Base-by-base conservation (phyloP, 257 asterid genomes). In the Solanum chilense region DNA sequence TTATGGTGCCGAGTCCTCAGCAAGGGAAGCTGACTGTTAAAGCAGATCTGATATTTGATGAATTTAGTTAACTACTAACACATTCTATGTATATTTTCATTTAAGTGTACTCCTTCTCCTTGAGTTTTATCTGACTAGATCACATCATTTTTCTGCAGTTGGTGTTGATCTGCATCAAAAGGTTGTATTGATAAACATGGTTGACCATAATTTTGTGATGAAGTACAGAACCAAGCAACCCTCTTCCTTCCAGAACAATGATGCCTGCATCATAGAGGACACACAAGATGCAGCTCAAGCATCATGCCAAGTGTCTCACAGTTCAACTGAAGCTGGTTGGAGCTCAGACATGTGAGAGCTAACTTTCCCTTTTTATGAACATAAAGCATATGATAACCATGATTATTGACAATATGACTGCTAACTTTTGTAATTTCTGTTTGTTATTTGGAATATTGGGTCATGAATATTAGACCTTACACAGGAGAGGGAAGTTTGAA, bases 151-250 rank as follows among this genome's bases (percentile, higher is more conserved):
- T 91, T 85, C 47, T 90, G 92, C 96, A 97, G 99, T 95, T 89
- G 99, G 99, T 87, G 94, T 97, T 78, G 99, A 97, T 92, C 90
- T 97, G 90, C 97, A 90, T 91, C 94, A 92, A 85, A 97, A 91
- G 92, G 91, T 93, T 86, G 90, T 89, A 39, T 84, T 95, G 88
- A 89, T 93, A 83, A 94, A 94, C 87, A 94, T 92, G 88, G 23
- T 84, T 16, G 91, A 90, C 86, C 84, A 80, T 29, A 88, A 86
- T 60, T 82, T 80, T 87, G 77, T 52, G 89, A 90, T 80, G 49
- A 94, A 84, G 84, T 87, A 84, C 87, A 88, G 86, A 83, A 91
- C 88, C 47, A 93, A 89, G 87, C 88, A 89, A 86, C 89, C 84
- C 85, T 69, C 92, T 86, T 81, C 91, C 86, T 90, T 89, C 85